phyloP scores from a whole-genome alignment of 2,329 filamentous ascomycete genomes.

The Diaporthe sp. region DNA sequence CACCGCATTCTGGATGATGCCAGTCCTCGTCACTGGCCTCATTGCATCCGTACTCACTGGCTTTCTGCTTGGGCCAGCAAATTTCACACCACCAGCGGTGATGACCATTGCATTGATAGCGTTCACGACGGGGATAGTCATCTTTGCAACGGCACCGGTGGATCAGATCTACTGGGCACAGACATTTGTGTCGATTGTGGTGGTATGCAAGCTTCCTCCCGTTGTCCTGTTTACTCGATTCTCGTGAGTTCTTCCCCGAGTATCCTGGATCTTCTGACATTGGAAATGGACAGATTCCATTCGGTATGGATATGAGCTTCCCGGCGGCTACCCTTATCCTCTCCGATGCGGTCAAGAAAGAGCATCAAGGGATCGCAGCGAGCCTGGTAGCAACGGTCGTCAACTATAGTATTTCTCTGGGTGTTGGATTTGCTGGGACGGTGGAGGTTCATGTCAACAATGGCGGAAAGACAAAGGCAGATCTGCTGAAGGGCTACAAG shows the following conservation, averaged over 20 bases:
- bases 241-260: neutral
- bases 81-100: constrained; percentile 47
- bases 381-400: constrained; percentile 69
- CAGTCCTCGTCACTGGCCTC: constrained; percentile 47
- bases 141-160: constrained; percentile 54
- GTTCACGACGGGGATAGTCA: constrained; percentile 46
- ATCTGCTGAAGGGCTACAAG: constrained; percentile 44
- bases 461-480: constrained; percentile 44
- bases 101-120: constrained; percentile 46
- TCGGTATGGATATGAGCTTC: constrained; percentile 70
- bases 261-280: neutral
- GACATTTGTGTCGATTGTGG: constrained; percentile 61
- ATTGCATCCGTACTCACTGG: constrained; percentile 52
- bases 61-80: constrained; percentile 49
- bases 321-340: constrained; percentile 66
- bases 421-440: constrained; percentile 68
- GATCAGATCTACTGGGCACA: constrained; percentile 68
- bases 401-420: constrained; percentile 71
- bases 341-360: constrained; percentile 54
- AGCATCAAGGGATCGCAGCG: constrained; percentile 51
- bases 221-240: neutral
- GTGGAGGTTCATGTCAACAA: constrained; percentile 61
- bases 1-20: constrained; percentile 50
- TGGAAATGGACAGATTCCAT: constrained; percentile 51
- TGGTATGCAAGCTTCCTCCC: constrained; percentile 44